Percentiles rank a stretch among this genome's conserved stretches.
Evolutionary conservation across 495 filamentous ascomycete genomes (phyloP).

Genomic region (Tuber melanosporum): DNA sequence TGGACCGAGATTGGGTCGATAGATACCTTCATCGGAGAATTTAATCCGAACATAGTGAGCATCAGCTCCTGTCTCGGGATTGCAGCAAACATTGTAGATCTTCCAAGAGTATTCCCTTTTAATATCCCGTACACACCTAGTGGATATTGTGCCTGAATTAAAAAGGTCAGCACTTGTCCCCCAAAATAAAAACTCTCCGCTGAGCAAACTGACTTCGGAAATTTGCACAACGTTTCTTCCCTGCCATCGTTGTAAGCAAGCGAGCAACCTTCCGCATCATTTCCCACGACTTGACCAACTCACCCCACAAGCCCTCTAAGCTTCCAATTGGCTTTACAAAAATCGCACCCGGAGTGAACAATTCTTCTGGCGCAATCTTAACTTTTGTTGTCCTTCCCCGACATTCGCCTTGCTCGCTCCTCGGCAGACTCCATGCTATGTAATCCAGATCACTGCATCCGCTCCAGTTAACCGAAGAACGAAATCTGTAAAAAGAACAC

Average conservation of each 20-base stretch:
- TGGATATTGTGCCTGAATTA: conserved; percentile 16
- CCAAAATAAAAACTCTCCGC: background rate
- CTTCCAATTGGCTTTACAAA: conserved; percentile 15
- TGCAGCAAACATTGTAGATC: conserved; percentile 34
- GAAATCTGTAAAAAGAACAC: background rate
- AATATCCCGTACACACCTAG: conserved; percentile 39
- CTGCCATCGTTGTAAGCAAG: conserved; percentile 16
- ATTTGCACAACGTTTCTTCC: conserved; percentile 24
- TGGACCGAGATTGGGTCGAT: background rate
- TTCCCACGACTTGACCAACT: background rate
- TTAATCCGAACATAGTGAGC: conserved; percentile 36
- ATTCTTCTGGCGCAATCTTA: conserved; percentile 14
- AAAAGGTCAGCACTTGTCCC: conserved; percentile 2
- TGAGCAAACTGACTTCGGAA: conserved; percentile 8
- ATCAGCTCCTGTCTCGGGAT: conserved; percentile 13
- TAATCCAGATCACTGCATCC: conserved; percentile 30
- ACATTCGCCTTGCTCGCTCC: conserved; percentile 18
- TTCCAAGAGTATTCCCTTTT: conserved; percentile 38
- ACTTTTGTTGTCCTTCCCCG: conserved; percentile 14
- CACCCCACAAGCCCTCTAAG: conserved; percentile 24
- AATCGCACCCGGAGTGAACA: conserved; percentile 26
- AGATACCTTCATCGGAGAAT: conserved; percentile 11
- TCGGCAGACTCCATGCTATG: conserved; percentile 31
- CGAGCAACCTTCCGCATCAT: background rate
- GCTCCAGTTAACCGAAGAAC: background rate